Percentiles rank a stretch among this genome's conserved stretches.
These are phyloP conservation scores for Nematodospora anomalae DNA, from an alignment of 1,139 yeast genomes.

Conservation along the genomic window DNA sequence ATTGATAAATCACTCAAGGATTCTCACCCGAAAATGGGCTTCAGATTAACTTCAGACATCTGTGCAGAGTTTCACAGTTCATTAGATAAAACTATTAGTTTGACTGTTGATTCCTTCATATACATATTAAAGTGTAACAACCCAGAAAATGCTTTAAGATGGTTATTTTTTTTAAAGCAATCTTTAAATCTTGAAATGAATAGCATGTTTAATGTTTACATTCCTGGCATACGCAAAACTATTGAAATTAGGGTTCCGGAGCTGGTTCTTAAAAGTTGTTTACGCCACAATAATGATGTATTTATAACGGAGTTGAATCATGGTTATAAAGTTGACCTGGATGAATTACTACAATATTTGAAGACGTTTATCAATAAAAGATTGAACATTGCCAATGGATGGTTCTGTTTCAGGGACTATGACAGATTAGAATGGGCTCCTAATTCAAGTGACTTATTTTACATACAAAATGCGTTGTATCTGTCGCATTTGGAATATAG, in stretches of 20 bases:
- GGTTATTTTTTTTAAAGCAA: constrained; percentile 62
- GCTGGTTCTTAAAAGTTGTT: constrained; percentile 19
- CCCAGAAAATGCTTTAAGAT: constrained; percentile 51
- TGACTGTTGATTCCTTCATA: constrained; percentile 36
- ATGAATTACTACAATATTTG: constrained; percentile 37
- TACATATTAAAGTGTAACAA: constrained; percentile 60
- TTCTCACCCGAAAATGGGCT: constrained; percentile 25
- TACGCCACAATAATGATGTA: constrained; percentile 11
- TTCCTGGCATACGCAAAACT: constrained; percentile 54
- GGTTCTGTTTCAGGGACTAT: constrained; percentile 65
- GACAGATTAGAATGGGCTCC: constrained; percentile 78
- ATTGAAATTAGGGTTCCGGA: constrained; percentile 45
- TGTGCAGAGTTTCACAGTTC: constrained; percentile 58
- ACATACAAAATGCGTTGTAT: constrained; percentile 30
- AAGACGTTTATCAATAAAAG: constrained; percentile 20
- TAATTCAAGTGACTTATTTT: constrained; percentile 50
- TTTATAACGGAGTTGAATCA: constrained; percentile 15
- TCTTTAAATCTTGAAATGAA: constrained; percentile 31
- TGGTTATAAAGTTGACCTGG: constrained; percentile 39
- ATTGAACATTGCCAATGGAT: constrained; percentile 18
- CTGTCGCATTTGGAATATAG: constrained; percentile 47
- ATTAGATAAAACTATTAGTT: constrained; percentile 66
- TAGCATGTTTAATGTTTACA: constrained; percentile 32
- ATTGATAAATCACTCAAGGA: constrained; percentile 38
- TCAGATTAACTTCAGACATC: constrained; percentile 22